These are phyloP conservation scores for Polyplosphaeria fusca DNA, from an alignment of 495 filamentous ascomycete species.

Conservation along the genomic window DNA sequence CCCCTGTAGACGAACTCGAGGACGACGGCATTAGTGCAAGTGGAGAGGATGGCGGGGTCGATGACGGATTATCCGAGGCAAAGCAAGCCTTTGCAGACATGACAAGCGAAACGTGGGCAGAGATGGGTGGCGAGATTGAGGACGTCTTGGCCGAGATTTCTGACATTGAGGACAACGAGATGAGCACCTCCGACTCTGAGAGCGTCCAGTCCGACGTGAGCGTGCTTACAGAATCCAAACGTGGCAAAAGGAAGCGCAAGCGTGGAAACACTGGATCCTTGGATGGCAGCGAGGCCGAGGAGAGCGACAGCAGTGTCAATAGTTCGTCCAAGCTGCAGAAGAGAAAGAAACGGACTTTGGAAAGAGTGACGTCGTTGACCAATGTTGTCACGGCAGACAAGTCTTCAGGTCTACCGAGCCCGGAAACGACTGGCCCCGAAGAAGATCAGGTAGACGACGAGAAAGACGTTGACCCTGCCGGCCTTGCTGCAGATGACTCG, in stretches of 20 bases:
- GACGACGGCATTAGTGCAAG: constrained; percentile 26
- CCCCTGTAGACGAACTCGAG: constrained; percentile 26
- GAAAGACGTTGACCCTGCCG: constrained; percentile 19
- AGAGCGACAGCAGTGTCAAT: constrained; percentile 52
- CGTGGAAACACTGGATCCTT: constrained; percentile 35
- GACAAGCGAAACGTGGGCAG: constrained; percentile 57
- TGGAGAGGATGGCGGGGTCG: constrained; percentile 23
- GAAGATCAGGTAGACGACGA: constrained; percentile 45
- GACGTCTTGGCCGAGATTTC: constrained; percentile 65
- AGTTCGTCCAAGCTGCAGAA: constrained; percentile 48
- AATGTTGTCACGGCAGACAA: constrained; percentile 37
- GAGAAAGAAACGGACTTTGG: constrained; percentile 43
- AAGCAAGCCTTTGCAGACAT: neutral
- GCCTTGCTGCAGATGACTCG: constrained; percentile 45
- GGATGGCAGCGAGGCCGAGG: constrained; percentile 43
- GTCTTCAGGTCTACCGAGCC: constrained; percentile 43
- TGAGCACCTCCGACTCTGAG: constrained; percentile 36
- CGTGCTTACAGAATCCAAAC: constrained; percentile 5
- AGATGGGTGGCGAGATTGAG: constrained; percentile 67
- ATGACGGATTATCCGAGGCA: neutral
- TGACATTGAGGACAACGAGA: constrained; percentile 44
- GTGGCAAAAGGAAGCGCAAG: constrained; percentile 40
- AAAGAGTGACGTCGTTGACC: constrained; percentile 44
- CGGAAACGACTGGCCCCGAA: constrained; percentile 51
- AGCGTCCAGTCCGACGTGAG: constrained; percentile 28